These are phyloP conservation scores for Tolypocladium capitatum DNA, from an alignment of 2,329 filamentous ascomycete genomes.

Conservation along the genomic window DNA sequence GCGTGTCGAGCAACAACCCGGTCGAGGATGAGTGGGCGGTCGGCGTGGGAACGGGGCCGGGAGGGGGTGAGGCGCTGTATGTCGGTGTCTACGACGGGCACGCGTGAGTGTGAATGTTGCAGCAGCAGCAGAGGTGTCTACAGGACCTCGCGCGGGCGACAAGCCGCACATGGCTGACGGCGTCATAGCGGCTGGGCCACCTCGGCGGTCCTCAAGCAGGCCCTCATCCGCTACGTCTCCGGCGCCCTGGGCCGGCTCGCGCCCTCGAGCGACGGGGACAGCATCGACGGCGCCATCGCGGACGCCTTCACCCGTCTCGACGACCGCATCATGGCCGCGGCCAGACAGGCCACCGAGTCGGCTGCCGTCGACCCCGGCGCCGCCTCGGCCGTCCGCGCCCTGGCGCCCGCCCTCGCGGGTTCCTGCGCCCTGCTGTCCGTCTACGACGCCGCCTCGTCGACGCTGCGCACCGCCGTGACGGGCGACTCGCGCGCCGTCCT, in stretches of 20 bases:
- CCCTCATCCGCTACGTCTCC: slow-evolving; percentile 29
- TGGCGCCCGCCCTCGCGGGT: slow-evolving; percentile 30
- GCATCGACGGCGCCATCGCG: slow-evolving; percentile 41
- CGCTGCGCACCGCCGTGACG: slow-evolving; percentile 48
- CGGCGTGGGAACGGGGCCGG: slow-evolving; percentile 17
- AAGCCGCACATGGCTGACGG: not conserved
- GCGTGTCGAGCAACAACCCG: slow-evolving; percentile 21
- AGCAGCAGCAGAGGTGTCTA: no score
- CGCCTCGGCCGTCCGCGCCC: slow-evolving; percentile 13
- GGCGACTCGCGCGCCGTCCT: slow-evolving; percentile 57
- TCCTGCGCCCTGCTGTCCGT: slow-evolving; percentile 52
- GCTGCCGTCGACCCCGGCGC: slow-evolving; percentile 13
- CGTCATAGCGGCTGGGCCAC: slow-evolving; percentile 26
- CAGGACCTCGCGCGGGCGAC: no score
- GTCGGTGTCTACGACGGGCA: slow-evolving; percentile 36
- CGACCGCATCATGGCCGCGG: slow-evolving; percentile 35
- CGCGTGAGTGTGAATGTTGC: slow-evolving; percentile 20
- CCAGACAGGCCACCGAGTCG: slow-evolving; percentile 16
- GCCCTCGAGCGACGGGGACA: slow-evolving; percentile 23
- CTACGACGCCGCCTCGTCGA: slow-evolving; percentile 40
- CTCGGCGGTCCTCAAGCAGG: slow-evolving; percentile 22
- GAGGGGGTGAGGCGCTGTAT: slow-evolving; percentile 14
- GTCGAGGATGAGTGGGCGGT: slow-evolving; percentile 23
- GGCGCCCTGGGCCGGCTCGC: slow-evolving; percentile 18
- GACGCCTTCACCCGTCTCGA: slow-evolving; percentile 44